Base-by-base conservation (phyloP, 768 basidiomycete species). In the Naganishia vaughanmartiniae region DNA sequence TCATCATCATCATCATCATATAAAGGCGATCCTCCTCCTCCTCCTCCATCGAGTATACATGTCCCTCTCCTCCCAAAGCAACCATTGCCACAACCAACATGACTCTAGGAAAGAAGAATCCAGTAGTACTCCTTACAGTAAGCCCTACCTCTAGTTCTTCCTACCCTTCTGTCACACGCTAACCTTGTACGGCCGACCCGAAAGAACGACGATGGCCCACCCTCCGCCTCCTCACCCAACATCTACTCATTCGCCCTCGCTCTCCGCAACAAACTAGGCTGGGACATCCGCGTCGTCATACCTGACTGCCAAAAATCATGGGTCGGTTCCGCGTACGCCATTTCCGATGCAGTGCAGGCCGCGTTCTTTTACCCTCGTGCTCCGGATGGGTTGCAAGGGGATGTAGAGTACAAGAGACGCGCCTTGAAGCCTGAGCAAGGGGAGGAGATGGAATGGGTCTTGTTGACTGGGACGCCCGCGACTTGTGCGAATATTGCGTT, bases 401-500 rank as follows among this genome's bases (percentile, higher is more conserved):
- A 94, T 74, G 86, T 82, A 21, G 87, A 89, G 12, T 77, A 82
- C 24, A 76, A 75, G 30, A 83, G 90, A 26, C 84, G 94, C 67
- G 87, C 89, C 6, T 79, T 93, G 60, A 86, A 87, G 76, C 86
- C 88, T 6, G 42, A 42, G 17, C 42, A 42, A 42, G 89, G 87
- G 45, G 93, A 94, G 82, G 83, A 89, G 65, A 89, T 87, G 30
- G 92, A 96, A 82, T 98, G 94, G 94, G 87, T 96, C 69, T 85
- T 98, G 30, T 83, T 96, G 7, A 90, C 92, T 71, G 91, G 90
- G 78, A 82, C 81, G 21, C 81, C 94, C 4, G 92, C 93, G 4
- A 90, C 94, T 15, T 96, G 94, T 78, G 85, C 91, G 2, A 96
- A 95, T 76, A 88, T 97, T 70, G 92, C 87, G 1, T 83, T 97